Percentiles rank a stretch among this genome's conserved stretches.
phyloP scores from a whole-genome alignment of 768 basidiomycete species.

The Candolleomyces eurysporus region DNA sequence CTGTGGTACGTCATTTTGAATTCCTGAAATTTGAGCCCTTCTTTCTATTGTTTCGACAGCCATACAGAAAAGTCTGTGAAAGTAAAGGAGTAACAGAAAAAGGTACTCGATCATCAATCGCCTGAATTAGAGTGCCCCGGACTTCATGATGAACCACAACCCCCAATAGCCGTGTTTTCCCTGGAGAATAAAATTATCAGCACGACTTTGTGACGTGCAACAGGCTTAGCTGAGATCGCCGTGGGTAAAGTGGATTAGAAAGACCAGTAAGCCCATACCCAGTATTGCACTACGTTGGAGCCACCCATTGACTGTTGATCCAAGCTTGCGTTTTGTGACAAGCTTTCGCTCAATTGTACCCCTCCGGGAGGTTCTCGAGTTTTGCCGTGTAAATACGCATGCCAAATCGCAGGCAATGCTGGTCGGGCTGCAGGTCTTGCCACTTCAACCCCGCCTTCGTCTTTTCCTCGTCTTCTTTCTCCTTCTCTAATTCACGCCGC shows the following conservation, averaged over 20 bases:
- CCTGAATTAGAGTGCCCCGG: no score
- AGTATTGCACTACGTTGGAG: no score
- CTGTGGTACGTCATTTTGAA: no score
- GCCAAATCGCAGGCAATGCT: neutral
- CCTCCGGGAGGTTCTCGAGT: neutral
- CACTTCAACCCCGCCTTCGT: neutral
- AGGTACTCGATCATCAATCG: no score
- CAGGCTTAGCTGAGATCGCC: neutral
- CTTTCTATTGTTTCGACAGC: no score
- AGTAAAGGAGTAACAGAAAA: no score
- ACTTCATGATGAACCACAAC: neutral
- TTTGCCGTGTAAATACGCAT: neutral
- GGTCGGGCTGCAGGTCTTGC: neutral
- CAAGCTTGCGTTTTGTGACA: no score
- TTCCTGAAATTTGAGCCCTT: no score
- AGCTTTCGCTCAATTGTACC: neutral
- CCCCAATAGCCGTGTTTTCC: conserved; percentile 1
- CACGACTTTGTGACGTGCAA: neutral
- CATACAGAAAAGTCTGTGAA: no score
- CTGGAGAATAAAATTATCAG: neutral
- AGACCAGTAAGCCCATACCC: no score
- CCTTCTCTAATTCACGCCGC: neutral
- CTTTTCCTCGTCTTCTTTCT: neutral
- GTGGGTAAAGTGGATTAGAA: neutral
- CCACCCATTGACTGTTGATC: no score